Base-by-base conservation (phyloP, 2,329 filamentous ascomycete genomes). In the Chaetomium olivaceum region DNA sequence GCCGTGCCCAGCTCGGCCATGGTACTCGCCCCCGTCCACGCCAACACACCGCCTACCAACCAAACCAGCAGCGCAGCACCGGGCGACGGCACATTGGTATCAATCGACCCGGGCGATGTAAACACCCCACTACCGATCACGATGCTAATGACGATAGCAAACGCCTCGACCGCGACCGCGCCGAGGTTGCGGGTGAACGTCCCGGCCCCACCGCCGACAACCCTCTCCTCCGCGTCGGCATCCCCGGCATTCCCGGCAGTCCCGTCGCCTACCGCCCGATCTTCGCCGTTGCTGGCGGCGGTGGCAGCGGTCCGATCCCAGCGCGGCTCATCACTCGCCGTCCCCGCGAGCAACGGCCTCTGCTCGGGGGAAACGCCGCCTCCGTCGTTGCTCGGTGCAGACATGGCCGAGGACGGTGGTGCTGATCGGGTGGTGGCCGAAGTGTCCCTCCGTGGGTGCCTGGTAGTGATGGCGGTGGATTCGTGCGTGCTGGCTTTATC, bases 101-200 rank as follows among this genome's bases (percentile, higher is more conserved):
- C 86, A 65, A 89, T 86, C 12, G 85, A 81, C 0, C 86, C 85
- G 0, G 87, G 87, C 1, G 86, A 88, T 0, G 87, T 88, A 70
- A 89, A 89, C 21, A 89, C 83, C 39, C 87, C 87, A 61, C 84
- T 86, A 8, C 87, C 87, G 57, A 89, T 87, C 62, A 88, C 86
- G 67, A 89, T 85, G 70, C 84, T 85, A 66, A 89, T 82, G 50
- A 89, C 79, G 56, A 89, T 85, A 25, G 83, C 84, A 68, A 88
- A 88, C 0, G 81, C 81, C 69, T 84, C 81, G 31, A 79, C 63
- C 11, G 81, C 81, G 31, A 79, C 63, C 11, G 81, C 74, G 29
- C 80, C 82, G 4, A 83, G 79, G 67, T 79, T 81, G n/a, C 78
- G 76, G 50, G 73, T 77, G 67, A 82, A 83, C 1, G 71, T 70